phyloP scores from a whole-genome alignment of 208 protist species.

The Wallacemonas rigidus region DNA sequence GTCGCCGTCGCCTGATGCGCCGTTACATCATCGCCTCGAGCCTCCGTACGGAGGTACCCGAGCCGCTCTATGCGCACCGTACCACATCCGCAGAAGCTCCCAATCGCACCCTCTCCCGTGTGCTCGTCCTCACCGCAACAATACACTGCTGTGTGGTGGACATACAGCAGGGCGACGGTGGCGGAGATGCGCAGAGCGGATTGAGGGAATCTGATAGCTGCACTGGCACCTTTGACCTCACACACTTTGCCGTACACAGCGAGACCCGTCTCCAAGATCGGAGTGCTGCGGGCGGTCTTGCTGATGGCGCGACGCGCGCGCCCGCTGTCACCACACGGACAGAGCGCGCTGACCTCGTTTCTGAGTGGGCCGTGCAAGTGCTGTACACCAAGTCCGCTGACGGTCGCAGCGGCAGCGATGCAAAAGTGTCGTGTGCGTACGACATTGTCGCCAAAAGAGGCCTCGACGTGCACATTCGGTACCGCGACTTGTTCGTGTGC shows the following conservation, averaged over 20 bases:
- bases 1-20: constrained; percentile 1
- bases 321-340: constrained; percentile 4
- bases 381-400: constrained; percentile 16
- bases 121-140: constrained; percentile 10
- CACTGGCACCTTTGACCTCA: constrained; percentile 36
- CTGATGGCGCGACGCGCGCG: neutral
- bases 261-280: constrained; percentile 17
- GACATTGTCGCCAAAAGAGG: constrained; percentile 33
- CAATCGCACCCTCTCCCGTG: constrained; percentile 11
- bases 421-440: constrained; percentile 10
- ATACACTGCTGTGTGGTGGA: constrained; percentile 17
- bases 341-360: constrained; percentile 29
- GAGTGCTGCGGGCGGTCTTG: neutral
- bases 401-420: neutral
- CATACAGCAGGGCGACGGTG: constrained; percentile 2
- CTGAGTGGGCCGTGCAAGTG: constrained; percentile 28
- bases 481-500: constrained; percentile 54
- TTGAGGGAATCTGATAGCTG: constrained; percentile 18
- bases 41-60: constrained; percentile 7
- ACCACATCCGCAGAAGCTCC: neutral
- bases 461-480: constrained; percentile 50
- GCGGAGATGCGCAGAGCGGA: neutral
- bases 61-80: constrained; percentile 10
- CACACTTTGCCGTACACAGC: constrained; percentile 27
- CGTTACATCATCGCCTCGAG: constrained; percentile 11